These are phyloP conservation scores for Trichoderma guizhouense DNA, from an alignment of 2,329 filamentous ascomycete genomes.

Conservation along the genomic window DNA sequence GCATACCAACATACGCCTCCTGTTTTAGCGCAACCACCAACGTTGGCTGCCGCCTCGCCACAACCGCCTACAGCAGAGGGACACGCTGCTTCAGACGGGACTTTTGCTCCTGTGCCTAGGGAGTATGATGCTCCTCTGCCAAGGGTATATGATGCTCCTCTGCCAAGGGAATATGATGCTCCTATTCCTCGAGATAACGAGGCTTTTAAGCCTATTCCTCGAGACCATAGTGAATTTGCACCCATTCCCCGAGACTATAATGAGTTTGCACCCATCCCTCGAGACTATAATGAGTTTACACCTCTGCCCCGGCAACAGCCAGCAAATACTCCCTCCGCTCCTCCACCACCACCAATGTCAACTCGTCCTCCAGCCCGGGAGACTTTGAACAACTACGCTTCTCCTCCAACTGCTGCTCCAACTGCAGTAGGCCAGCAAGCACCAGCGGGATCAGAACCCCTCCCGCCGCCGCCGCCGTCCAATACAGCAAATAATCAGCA, in stretches of 20 bases:
- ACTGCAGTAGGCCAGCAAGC: neutral
- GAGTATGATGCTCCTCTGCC: neutral
- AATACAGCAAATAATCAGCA: neutral
- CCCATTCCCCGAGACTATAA: no score
- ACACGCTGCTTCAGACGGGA: neutral
- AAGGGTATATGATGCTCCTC: no score
- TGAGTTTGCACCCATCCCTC: neutral
- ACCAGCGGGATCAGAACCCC: neutral
- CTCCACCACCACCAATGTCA: neutral
- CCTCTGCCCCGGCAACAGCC: neutral
- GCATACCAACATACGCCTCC: neutral
- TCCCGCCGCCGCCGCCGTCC: neutral
- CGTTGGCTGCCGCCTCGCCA: fast-evolving
- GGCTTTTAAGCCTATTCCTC: neutral
- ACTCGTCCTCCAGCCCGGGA: neutral
- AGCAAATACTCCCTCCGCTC: neutral
- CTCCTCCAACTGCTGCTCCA: neutral
- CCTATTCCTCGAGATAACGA: neutral
- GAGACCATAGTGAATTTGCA: no score
- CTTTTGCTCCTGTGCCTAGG: neutral
- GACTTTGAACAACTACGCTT: neutral
- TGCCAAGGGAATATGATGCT: no score
- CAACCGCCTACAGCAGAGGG: neutral
- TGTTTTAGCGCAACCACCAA: neutral
- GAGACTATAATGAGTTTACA: neutral